Evolutionary conservation across 192 early-diverging fungal genomes (phyloP).

Genomic region (Powellomyces hirtus): DNA sequence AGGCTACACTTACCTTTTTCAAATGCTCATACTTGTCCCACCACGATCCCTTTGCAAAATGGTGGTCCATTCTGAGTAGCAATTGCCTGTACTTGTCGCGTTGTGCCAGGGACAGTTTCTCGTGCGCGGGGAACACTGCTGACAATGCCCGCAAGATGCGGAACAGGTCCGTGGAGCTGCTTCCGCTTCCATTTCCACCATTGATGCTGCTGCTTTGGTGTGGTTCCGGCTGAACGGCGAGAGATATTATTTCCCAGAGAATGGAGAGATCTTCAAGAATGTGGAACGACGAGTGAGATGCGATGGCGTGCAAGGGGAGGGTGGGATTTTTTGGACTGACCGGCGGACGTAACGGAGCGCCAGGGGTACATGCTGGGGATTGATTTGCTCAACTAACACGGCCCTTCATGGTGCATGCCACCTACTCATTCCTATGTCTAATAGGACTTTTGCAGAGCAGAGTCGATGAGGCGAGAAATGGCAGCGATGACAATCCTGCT

Average conservation of each 20-base stretch:
- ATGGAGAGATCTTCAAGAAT: background rate
- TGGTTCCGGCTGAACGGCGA: background rate
- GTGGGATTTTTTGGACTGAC: background rate
- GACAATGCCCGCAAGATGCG: conserved; percentile 8
- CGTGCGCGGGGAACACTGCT: background rate
- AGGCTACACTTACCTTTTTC: too few relatives aligned
- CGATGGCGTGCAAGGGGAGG: background rate
- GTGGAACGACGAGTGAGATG: background rate
- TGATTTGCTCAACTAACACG: too few relatives aligned
- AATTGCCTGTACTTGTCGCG: conserved; percentile 3
- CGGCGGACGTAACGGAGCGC: background rate
- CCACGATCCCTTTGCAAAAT: background rate
- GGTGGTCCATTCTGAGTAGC: conserved; percentile 1
- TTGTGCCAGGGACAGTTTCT: background rate
- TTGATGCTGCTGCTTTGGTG: background rate
- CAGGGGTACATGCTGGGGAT: too few relatives aligned
- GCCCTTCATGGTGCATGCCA: too few relatives aligned
- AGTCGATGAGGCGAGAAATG: too few relatives aligned
- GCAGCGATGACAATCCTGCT: too few relatives aligned
- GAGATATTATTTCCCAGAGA: conserved; percentile 5
- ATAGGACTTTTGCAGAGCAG: too few relatives aligned
- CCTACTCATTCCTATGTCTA: too few relatives aligned
- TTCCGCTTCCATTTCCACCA: background rate
- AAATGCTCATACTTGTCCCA: background rate
- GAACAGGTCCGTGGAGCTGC: conserved; percentile 3